Evolutionary conservation across 1,284 basidiomycete genomes (phyloP).

Genomic region (Gomphus bonarii): DNA sequence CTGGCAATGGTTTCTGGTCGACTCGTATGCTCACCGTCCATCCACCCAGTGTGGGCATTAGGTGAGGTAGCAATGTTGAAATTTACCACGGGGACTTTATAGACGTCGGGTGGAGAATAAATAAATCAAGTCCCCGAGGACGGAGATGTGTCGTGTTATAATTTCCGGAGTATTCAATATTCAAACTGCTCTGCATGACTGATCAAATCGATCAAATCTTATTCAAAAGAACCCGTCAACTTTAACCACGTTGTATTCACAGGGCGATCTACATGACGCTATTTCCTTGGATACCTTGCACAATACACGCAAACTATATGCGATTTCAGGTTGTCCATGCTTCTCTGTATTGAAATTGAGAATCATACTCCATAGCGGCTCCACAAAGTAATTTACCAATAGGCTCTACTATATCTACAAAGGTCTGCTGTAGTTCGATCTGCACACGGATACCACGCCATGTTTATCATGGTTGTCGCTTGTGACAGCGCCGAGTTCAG

Average conservation of each 20-base stretch:
- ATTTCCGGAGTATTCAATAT: background rate
- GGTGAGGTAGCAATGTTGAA: background rate
- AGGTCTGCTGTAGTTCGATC: too few species aligned
- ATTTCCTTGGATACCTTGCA: too few species aligned
- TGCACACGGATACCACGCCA: too few species aligned
- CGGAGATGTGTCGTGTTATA: background rate
- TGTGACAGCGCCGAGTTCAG: too few species aligned
- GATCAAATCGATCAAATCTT: background rate
- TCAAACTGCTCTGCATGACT: background rate
- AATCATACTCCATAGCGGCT: too few species aligned
- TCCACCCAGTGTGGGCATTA: background rate
- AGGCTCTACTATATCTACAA: too few species aligned
- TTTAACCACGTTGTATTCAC: background rate
- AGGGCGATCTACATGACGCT: too few species aligned
- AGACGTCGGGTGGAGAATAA: background rate
- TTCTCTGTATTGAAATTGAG: too few species aligned
- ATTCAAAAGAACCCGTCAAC: background rate
- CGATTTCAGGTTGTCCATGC: too few species aligned
- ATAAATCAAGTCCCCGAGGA: background rate
- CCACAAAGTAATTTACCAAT: too few species aligned
- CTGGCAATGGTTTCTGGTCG: background rate
- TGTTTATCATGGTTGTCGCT: too few species aligned
- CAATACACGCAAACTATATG: too few species aligned
- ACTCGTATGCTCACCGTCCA: background rate
- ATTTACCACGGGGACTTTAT: background rate